phyloP scores from a whole-genome alignment of 768 basidiomycete genomes.

The Gloeopeniophorella convolvens region DNA sequence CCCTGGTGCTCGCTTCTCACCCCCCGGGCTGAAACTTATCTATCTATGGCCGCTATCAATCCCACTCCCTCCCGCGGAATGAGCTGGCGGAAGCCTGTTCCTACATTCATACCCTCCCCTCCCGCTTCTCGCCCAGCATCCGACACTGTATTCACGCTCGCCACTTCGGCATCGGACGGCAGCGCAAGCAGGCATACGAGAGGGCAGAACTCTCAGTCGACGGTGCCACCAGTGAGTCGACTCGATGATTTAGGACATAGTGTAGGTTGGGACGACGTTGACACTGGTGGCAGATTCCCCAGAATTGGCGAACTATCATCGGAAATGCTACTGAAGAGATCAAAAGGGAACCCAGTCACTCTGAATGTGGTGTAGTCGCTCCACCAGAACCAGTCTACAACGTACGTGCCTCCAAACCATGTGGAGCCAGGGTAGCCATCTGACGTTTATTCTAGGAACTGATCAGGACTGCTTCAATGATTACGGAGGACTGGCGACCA shows the following conservation, averaged over 20 bases:
- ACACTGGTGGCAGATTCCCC: conserved; percentile 15
- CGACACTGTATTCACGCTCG: conserved; percentile 9
- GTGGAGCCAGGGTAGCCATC: background rate
- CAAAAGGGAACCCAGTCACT: background rate
- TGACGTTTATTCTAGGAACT: background rate
- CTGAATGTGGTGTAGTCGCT: background rate
- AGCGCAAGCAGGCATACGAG: background rate
- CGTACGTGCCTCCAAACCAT: background rate
- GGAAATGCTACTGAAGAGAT: conserved; percentile 2
- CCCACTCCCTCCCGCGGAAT: conserved; percentile 15
- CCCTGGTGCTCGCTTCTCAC: background rate
- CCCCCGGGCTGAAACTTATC: conserved; percentile 12
- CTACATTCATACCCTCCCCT: conserved; percentile 17
- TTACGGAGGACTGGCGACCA: background rate
- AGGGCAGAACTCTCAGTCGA: background rate
- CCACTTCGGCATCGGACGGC: background rate
- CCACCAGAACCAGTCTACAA: background rate
- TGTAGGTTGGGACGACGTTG: too few relatives aligned
- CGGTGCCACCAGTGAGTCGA: conserved; percentile 7
- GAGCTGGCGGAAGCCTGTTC: conserved; percentile 21
- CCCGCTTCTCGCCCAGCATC: conserved; percentile 15
- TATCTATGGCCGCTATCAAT: conserved; percentile 11
- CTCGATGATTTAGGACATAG: background rate
- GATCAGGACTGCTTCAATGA: background rate
- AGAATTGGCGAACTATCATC: conserved; percentile 13